These are phyloP conservation scores for Vinca minor DNA, from an alignment of 257 asterid species.

Conservation along the genomic window DNA sequence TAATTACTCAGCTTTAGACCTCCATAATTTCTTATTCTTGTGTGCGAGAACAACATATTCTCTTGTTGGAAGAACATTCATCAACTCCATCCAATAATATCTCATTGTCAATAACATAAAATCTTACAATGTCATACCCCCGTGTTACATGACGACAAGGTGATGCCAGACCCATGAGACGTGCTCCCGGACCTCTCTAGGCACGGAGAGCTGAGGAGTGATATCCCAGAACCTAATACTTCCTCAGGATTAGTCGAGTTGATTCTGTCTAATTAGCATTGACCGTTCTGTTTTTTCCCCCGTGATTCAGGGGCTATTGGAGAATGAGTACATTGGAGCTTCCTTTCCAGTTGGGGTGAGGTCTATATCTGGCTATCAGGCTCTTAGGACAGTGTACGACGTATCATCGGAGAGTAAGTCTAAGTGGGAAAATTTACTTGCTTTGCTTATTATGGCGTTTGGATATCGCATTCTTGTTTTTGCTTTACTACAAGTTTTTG, in stretches of 20 bases:
- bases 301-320: conserved; percentile 93
- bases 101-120: no score
- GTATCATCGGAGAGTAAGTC: conserved; percentile 49
- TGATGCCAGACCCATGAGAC: no score
- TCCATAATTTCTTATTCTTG: background rate
- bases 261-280: background rate
- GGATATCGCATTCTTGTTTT: conserved; percentile 63
- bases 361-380: conserved; percentile 73
- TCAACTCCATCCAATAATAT: background rate
- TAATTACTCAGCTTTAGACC: no score
- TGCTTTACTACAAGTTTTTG: conserved; percentile 46
- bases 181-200: no score
- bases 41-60: background rate
- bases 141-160: no score
- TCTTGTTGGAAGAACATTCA: background rate
- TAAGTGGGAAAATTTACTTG: conserved; percentile 71
- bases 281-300: background rate
- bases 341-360: conserved; percentile 91
- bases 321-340: conserved; percentile 73
- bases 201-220: no score
- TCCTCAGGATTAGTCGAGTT: background rate
- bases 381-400: conserved; percentile 63
- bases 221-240: no score
- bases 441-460: conserved; percentile 65
- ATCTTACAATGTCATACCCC: no score